Evolutionary conservation across 1,139 yeast genomes (phyloP), one percentile per base, ranked within the genome.

Genomic region (Candida pseudoviswanathii): DNA sequence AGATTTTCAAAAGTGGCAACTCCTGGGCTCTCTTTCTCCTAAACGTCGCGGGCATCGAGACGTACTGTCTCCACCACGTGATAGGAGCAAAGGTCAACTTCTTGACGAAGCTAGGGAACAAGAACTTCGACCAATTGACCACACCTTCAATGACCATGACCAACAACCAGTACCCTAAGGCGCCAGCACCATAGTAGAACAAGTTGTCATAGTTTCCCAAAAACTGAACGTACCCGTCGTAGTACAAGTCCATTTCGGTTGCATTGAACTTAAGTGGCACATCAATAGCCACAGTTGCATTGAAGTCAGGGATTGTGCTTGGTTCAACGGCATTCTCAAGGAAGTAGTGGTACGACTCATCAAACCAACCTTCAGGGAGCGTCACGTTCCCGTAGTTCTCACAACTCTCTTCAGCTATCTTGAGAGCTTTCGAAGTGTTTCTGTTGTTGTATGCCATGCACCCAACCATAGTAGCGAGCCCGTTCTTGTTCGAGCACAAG

Each of bases 91-190:
- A 65, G 2, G 68, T 64, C 25, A 60, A 55, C 21, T 50, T 54
- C 30, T 60, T 61, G 24, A 59, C 54, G 5, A 63, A 41, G 0
- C 59, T 51, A 2, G 77, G 78, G 39, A 62, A 61, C 30, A 71
- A 51, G 3, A 59, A 27, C 44, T 59, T 64, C 16, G 67, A 56
- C 80, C 82, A 75, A 58, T 82, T 78, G 45, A 67, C 59, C 11
- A 76, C 40, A 2, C 71, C 68, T 3, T 77, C 75, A 30, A 74
- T 31, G 1, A 81, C 25, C 51, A 81, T 58, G 6, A 82, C 66
- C 3, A 75, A 47, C 1, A 68, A 73, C 84, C 85, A 81, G 57
- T 71, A 81, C 0, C 78, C 81, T 30, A 81, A 55, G 26, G 74
- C 49, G 2, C 75, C 84, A 22, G 73, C 63, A 8, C 86, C 86